Conservation (phyloP, 371 early-diverging fungal species). For the Apophysomyces sp. region DNA sequence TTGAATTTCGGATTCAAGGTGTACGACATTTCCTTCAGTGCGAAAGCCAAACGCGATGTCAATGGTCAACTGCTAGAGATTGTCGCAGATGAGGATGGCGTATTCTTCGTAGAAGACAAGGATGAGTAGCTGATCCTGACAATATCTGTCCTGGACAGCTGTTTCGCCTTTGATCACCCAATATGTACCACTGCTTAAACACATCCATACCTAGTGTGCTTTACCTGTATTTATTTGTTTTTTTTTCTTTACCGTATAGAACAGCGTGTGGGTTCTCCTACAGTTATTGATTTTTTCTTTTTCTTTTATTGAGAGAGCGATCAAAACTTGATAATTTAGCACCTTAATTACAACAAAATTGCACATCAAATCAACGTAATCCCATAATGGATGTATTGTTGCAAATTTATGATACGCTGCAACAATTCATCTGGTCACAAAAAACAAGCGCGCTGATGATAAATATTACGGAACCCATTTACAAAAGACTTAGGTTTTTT, state of each 20-base stretch:
- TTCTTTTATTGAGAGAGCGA: too few relatives aligned
- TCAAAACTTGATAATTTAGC: too few relatives aligned
- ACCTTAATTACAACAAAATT: too few relatives aligned
- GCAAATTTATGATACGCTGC: too few relatives aligned
- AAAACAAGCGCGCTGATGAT: too few relatives aligned
- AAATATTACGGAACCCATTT: too few relatives aligned
- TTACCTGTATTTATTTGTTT: neutral
- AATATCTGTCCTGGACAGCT: neutral
- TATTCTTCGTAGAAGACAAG: slow-evolving; percentile 25
- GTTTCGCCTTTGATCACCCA: too few relatives aligned
- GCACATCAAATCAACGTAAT: too few relatives aligned
- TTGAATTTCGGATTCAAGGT: slow-evolving; percentile 35
- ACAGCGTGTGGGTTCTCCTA: neutral
- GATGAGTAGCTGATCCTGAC: neutral
- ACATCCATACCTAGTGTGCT: neutral
- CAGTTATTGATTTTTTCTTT: too few relatives aligned
- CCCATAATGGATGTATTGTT: too few relatives aligned
- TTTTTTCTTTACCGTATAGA: neutral
- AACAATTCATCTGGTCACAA: too few relatives aligned
- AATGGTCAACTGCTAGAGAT: slow-evolving; percentile 39
- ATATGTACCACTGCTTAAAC: neutral
- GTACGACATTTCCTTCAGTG: slow-evolving; percentile 48
- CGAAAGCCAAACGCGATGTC: slow-evolving; percentile 32
- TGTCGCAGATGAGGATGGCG: slow-evolving; percentile 23
- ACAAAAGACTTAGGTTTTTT: too few relatives aligned